phyloP scores from a whole-genome alignment of 192 early-diverging fungal species.

The Coemansia sp. region DNA sequence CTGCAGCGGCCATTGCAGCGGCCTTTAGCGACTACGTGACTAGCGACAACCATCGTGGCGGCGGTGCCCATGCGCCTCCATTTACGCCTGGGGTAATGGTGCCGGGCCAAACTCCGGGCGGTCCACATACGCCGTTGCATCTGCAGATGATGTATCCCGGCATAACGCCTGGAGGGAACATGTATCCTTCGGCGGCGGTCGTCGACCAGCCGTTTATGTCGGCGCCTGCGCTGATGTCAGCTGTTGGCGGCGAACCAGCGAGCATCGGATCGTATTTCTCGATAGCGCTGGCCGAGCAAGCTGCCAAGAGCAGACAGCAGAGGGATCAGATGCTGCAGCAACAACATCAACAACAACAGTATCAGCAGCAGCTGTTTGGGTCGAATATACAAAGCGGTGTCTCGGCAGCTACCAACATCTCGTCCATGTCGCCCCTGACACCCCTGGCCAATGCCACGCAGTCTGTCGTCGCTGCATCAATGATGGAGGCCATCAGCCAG shows the following conservation, averaged over 20 bases:
- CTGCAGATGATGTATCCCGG: constrained; percentile 7
- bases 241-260: constrained; percentile 35
- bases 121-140: constrained; percentile 6
- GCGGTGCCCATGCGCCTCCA: not conserved
- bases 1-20: constrained; percentile 7
- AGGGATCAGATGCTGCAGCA: not conserved
- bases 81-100: not conserved
- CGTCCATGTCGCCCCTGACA: not conserved
- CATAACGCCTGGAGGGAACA: not conserved
- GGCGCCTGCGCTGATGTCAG: constrained; percentile 42
- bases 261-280: constrained; percentile 43
- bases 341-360: constrained; percentile 14
- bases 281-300: constrained; percentile 12
- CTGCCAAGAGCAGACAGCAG: not conserved
- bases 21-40: constrained; percentile 1
- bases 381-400: not conserved
- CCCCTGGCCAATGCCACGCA: not conserved
- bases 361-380: constrained; percentile 10
- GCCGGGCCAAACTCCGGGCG: not conserved
- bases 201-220: constrained; percentile 34
- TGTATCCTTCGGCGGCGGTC: not conserved
- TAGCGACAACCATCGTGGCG: not conserved
- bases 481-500: constrained; percentile 23
- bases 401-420: not conserved
- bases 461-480: constrained; percentile 10